Evolutionary conservation across 306 rosid genomes (phyloP), one percentile per base, ranked within the genome.

Genomic region (Betula pendula): DNA sequence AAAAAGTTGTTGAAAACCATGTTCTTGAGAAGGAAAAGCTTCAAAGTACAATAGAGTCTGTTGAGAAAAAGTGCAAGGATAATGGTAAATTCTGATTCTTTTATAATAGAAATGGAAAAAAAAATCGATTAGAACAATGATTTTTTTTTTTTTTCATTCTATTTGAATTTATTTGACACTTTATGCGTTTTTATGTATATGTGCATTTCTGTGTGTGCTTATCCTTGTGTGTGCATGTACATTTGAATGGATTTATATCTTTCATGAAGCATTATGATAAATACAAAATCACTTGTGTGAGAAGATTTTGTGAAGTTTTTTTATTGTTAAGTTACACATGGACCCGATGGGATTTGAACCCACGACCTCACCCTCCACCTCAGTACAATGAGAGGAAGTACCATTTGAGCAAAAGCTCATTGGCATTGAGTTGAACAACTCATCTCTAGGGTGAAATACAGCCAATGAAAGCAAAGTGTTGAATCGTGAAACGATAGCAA

Each of bases 21-120:
- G 35, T 84, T 70, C 84, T 83, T 69, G 96, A 95, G 68, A 87
- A 87, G 78, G 91, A 92, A 63, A 88, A 86, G 78, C 88, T 92
- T 69, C 92, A 80, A 79, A 60, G 51, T 67, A 89, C 88, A 31
- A 68, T 92, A 48, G 92, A 88, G 70, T 71, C 86, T 45, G 78
- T 89, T 31, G 92, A 89, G 81, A 88, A 87, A 78, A 95, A 95
- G 77, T 89, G 91, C 60, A 38, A 15, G n/a, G 92, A 86, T 63
- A 86, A 84, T 56, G 97, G 99, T 92, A 79, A 35, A 72, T 60
- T 38, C 11, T 77, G 19, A 71, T 14, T 62, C 27, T 55, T 45
- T 55, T 47, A 14, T 71, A 5, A 3, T 2, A 58, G 16, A 33
- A 45, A 45, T 75, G 75, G 55, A 58, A 22, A 24, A 58, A 9